Conservation (phyloP, 495 filamentous ascomycete genomes). For the Cetradonia linearis region DNA sequence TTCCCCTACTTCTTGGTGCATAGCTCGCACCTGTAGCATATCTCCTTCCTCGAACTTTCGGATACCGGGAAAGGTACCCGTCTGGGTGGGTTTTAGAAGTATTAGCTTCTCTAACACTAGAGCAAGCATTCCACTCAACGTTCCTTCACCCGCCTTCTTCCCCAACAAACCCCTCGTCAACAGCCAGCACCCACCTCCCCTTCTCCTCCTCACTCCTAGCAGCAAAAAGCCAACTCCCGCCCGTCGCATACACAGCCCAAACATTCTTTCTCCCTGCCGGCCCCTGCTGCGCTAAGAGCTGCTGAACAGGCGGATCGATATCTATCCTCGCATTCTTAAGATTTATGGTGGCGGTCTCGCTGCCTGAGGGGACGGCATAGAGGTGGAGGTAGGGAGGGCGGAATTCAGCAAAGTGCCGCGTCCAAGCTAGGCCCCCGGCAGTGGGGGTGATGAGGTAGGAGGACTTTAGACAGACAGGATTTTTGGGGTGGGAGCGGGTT, state of each 20-base stretch:
- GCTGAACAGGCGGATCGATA: slow-evolving; percentile 73
- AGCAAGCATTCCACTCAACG: not conserved
- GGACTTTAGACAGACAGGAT: slow-evolving; percentile 19
- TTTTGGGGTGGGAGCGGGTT: slow-evolving; percentile 22
- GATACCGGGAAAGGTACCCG: too few relatives aligned
- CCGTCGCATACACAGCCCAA: slow-evolving; percentile 85
- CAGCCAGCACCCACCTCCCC: slow-evolving; percentile 70
- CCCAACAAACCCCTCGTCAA: slow-evolving; percentile 24
- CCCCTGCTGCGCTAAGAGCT: slow-evolving; percentile 53
- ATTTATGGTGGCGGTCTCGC: slow-evolving; percentile 82
- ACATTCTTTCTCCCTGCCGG: slow-evolving; percentile 49
- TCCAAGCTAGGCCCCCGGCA: slow-evolving; percentile 43
- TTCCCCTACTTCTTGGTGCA: too few relatives aligned
- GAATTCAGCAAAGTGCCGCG: slow-evolving; percentile 85
- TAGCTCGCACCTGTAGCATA: too few relatives aligned
- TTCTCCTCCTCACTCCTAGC: slow-evolving; percentile 79
- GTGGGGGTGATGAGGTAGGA: slow-evolving; percentile 18
- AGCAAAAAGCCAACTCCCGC: slow-evolving; percentile 92
- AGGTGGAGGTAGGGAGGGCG: slow-evolving; percentile 87
- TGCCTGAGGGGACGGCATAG: slow-evolving; percentile 69
- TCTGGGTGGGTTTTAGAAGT: too few relatives aligned
- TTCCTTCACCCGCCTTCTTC: not conserved
- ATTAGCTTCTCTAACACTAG: not conserved
- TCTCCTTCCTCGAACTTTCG: not conserved
- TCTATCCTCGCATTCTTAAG: slow-evolving; percentile 78